A percentile compares a stretch with the other conserved stretches of the same genome.
Conservation (phyloP, 106 monocot species). For the Dactylorhiza incarnata region DNA sequence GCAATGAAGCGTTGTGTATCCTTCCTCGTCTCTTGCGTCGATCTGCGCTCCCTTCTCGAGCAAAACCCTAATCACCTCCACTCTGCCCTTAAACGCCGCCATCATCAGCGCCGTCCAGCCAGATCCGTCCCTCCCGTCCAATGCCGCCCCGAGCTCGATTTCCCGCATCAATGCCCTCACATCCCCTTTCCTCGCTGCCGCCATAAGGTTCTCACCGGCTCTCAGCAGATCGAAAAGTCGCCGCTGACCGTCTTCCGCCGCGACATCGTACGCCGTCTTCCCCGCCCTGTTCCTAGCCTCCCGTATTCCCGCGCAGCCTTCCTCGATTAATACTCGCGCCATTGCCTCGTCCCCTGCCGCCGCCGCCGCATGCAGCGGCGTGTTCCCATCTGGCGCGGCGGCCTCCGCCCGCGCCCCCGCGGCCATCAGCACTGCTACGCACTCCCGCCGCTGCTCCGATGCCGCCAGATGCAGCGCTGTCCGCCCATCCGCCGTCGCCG, state of each 20-base stretch:
- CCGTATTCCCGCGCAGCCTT: constrained; percentile 19
- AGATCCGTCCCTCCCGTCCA: constrained; percentile 34
- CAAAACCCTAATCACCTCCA: constrained; percentile 23
- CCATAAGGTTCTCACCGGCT: constrained; percentile 16
- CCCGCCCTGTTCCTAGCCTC: constrained; percentile 31
- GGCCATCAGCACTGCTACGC: constrained; percentile 22
- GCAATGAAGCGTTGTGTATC: constrained; percentile 54
- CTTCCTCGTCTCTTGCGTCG: constrained; percentile 35
- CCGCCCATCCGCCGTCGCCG: constrained; percentile 24
- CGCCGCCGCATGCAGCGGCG: constrained; percentile 40
- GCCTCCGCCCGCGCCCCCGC: constrained; percentile 26
- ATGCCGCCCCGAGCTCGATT: constrained; percentile 29
- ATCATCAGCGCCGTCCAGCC: constrained; percentile 60
- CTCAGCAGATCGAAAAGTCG: constrained; percentile 26
- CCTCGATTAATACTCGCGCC: constrained; percentile 19
- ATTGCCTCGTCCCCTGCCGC: constrained; percentile 29
- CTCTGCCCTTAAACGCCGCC: constrained; percentile 48
- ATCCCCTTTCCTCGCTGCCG: constrained; percentile 45
- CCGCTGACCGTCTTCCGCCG: constrained; percentile 29
- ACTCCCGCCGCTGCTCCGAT: constrained; percentile 20
- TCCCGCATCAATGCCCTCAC: not conserved
- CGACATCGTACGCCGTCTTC: constrained; percentile 36
- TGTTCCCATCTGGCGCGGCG: constrained; percentile 24
- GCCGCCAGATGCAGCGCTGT: constrained; percentile 41
- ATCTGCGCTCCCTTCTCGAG: constrained; percentile 32